Evolutionary conservation across 2,329 filamentous ascomycete genomes (phyloP).

Genomic region (Hymenoscyphus fructigenus): DNA sequence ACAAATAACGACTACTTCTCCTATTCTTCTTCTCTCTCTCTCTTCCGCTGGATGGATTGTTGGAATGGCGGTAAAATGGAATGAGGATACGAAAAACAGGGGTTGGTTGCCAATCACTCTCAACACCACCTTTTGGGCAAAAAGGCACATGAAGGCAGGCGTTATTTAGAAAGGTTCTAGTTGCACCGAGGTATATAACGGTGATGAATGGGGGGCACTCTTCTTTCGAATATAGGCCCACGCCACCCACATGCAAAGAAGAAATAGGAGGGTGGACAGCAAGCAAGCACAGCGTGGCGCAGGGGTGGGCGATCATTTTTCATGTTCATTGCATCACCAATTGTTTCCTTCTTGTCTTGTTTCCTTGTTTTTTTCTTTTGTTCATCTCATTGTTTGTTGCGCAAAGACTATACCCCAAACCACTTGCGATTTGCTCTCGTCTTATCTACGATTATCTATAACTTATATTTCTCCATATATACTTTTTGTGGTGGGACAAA

Average conservation of each 20-base stretch:
- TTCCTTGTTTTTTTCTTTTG: neutral
- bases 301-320: constrained; percentile 1
- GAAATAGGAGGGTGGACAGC: neutral
- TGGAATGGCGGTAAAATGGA: constrained; percentile 10
- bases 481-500: constrained; percentile 2
- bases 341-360: neutral
- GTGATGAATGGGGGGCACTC: neutral
- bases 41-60: constrained; percentile 23
- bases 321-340: neutral
- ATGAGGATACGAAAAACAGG: constrained; percentile 3
- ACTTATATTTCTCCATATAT: constrained; percentile 4
- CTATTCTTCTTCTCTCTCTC: constrained; percentile 4
- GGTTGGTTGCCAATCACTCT: constrained; percentile 2
- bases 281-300: constrained; percentile 3
- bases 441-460: neutral
- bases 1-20: constrained; percentile 9
- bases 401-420: constrained; percentile 5
- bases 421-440: constrained; percentile 1
- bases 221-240: constrained; percentile 4
- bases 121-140: neutral
- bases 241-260: neutral
- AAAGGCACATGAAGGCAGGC: constrained; percentile 7
- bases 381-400: neutral
- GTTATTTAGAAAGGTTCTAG: constrained; percentile 3
- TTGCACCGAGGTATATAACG: constrained; percentile 9